A percentile compares a stretch with the other conserved stretches of the same genome.
phyloP scores from a whole-genome alignment of 192 early-diverging fungal species.

The Coemansia sp. region DNA sequence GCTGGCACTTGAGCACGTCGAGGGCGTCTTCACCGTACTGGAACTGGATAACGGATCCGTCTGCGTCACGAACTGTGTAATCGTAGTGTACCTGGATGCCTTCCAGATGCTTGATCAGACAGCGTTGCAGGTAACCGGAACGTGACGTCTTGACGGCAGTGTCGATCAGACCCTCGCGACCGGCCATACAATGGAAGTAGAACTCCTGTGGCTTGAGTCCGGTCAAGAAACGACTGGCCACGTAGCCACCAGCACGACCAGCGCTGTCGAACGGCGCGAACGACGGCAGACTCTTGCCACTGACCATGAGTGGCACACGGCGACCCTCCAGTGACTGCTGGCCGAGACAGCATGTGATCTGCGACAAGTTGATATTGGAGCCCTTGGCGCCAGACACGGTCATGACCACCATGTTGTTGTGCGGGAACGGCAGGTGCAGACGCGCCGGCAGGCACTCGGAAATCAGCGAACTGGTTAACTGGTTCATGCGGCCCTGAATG shows the following conservation, averaged over 20 bases:
- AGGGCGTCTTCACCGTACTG: slow-evolving; percentile 98
- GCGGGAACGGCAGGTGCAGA: slow-evolving; percentile 72
- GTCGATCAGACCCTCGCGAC: slow-evolving; percentile 99
- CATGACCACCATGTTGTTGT: slow-evolving; percentile 99
- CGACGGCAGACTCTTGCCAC: slow-evolving; percentile 93
- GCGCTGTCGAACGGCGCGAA: slow-evolving; percentile 89
- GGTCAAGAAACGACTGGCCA: slow-evolving; percentile 96
- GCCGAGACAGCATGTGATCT: slow-evolving; percentile 96
- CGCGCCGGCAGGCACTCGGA: slow-evolving; percentile 36
- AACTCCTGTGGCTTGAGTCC: slow-evolving; percentile 95
- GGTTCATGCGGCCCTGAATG: slow-evolving; percentile 82
- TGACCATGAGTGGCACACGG: slow-evolving; percentile 97
- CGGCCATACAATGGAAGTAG: slow-evolving; percentile 97
- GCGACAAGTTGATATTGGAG: slow-evolving; percentile 89
- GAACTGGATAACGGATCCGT: slow-evolving; percentile 97
- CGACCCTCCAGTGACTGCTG: slow-evolving; percentile 98
- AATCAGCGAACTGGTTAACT: slow-evolving; percentile 63
- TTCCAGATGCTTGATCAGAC: slow-evolving; percentile 98
- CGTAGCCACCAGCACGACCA: slow-evolving; percentile 93
- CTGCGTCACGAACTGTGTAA: slow-evolving; percentile 91
- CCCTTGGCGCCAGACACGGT: slow-evolving; percentile 98
- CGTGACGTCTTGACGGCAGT: slow-evolving; percentile 99
- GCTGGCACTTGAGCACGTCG: slow-evolving; percentile 93
- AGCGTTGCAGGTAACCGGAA: slow-evolving; percentile 98
- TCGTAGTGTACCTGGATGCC: slow-evolving; percentile 94